Conservation (phyloP, 2,329 filamentous ascomycete species). For the Setomelanomma holmii region DNA sequence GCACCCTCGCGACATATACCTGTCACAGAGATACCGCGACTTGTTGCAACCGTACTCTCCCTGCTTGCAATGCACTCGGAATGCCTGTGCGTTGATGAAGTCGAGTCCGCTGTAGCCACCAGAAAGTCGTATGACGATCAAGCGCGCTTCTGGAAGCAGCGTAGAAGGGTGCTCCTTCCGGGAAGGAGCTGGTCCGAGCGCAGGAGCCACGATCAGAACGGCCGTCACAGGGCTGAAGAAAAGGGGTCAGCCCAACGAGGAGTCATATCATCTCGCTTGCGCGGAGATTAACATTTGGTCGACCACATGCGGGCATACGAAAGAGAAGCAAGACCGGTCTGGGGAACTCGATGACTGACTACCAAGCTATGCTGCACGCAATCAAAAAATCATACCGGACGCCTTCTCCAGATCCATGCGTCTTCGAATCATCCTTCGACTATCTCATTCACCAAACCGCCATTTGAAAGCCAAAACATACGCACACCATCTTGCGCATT, state of each 20-base stretch:
- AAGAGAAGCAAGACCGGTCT: conserved; percentile 7
- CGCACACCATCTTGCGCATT: conserved; percentile 17
- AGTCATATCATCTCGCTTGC: neutral
- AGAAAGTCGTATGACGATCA: neutral
- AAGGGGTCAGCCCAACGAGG: neutral
- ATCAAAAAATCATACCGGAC: conserved; percentile 2
- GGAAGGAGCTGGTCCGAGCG: neutral
- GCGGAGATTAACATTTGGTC: neutral
- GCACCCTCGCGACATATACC: neutral
- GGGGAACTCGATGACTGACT: neutral
- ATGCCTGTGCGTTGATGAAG: neutral
- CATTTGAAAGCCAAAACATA: conserved; percentile 27
- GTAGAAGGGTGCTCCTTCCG: neutral
- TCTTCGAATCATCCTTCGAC: neutral
- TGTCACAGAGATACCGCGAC: neutral
- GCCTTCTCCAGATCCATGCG: neutral
- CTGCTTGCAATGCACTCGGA: neutral
- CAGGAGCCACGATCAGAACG: neutral
- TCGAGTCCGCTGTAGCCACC: neutral
- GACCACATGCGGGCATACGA: neutral
- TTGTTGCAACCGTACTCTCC: neutral
- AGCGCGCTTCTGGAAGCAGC: conserved; percentile 2
- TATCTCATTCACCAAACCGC: neutral
- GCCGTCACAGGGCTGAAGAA: neutral
- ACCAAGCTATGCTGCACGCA: neutral